Base-by-base conservation (phyloP, 495 filamentous ascomycete species). In the Aspergillus ellipticus region DNA sequence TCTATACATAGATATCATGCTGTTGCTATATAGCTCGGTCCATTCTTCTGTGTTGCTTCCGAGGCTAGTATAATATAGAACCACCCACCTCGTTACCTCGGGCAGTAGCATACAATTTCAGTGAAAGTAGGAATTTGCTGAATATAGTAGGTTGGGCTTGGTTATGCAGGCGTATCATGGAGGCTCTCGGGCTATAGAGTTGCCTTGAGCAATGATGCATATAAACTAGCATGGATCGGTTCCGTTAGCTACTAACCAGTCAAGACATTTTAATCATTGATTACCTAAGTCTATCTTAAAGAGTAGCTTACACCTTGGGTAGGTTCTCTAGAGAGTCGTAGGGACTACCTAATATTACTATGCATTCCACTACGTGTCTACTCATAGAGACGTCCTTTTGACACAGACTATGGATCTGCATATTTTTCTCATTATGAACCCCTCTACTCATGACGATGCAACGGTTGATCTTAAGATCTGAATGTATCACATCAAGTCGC, bases 1-100 rank as follows among this genome's bases (percentile, higher is more conserved):
- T 39, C 5, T 53, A 55, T 31, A 56, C 50, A 57, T 54, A 54
- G 37, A 54, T 56, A 54, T 52, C 31, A 50, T 49, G 21, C 17
- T 29, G 6, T 24, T 17, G 17, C 7, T 42, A 42, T 53, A 13
- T 4, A 37, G 39, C 43, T 29, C 1, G 11, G 7, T 48, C 42
- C 28, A 33, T 17, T 21, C 3, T 20, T 28, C 11, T 51, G 33
- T 35, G 33, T 39, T 39, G 9, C 11, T 39, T n/a, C n/a, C 3
- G n/a, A 5, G 35, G 11, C n/a, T 51, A 22, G 17, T 49, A n/a
- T 17, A 6, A 11, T 21, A 22, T 47, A 24, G 19, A 11, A 47
- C n/a, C n/a, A n/a, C n/a, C n/a, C n/a, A n/a, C n/a, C n/a, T n/a
- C n/a, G n/a, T n/a, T n/a, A n/a, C n/a, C n/a, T n/a, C n/a, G n/a